Evolutionary conservation across 345 rosid species (phyloP), one percentile per base, ranked within the genome.

Genomic region (Noccaea caerulescens): DNA sequence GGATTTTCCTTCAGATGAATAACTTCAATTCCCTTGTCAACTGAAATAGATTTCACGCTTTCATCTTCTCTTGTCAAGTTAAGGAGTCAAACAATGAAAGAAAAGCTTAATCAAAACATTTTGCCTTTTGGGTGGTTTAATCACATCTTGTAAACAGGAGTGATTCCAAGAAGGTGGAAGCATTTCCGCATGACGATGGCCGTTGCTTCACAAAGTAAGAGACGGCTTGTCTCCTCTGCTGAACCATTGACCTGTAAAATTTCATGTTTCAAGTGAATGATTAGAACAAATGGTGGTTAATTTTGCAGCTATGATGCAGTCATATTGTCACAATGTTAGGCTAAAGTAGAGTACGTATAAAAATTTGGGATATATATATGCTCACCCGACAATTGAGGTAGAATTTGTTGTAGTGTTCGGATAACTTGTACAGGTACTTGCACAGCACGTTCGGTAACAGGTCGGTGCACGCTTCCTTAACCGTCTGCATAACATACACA

Each of bases 131-230:
- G 18, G 18, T 16, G 18, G 18, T 16, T 16, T 16, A 16, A 27
- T 82, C 79, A 89, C 67, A 89, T 81, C 84, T 86, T 89, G 88
- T 86, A 84, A 61, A 87, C 91, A 1, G 94, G 91, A 11, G 65
- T 79, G 53, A 92, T 86, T 66, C 94, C 96, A 13, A 89, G 87
- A 27, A 27, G 30, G 30, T 27, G 30, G 30, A 27, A 88, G 81
- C 94, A 89, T 82, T 87, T 83, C 66, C 92, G 63, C 94, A 89
- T 25, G 13, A 51, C 56, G 10, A 51, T 25, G 0, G 95, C 95
- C 0, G 95, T 84, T 65, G 93, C 92, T 81, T 88, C 91, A 32
- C 97, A 88, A 1, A 88, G 75, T 47, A 91, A 69, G 44, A 92
- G 81, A 58, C 96, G 80, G 55, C 92, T 87, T 10, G 88, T 84